These are phyloP conservation scores for Ajuga reptans DNA, from an alignment of 305 asterid species.

Conservation along the genomic window DNA sequence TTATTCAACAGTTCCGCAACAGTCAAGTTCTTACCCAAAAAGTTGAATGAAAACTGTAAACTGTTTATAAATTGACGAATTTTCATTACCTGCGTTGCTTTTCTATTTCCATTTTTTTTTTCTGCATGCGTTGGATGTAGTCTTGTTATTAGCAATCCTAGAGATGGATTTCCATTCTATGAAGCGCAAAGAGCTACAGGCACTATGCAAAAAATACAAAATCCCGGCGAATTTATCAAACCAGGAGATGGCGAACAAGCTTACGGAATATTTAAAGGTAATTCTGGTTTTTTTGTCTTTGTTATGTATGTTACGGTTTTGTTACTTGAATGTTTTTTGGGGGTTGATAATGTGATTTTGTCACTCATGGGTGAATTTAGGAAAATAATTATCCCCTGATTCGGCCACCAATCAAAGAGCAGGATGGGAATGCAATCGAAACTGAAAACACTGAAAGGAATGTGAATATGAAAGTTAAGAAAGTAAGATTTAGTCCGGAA, in stretches of 20 bases:
- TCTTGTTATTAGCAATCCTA: not conserved
- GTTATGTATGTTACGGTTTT: not conserved
- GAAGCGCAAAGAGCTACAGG: conserved; percentile 59
- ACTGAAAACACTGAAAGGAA: conserved; percentile 25
- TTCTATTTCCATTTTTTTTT: no score
- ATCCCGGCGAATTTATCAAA: conserved; percentile 64
- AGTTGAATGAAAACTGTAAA: no score
- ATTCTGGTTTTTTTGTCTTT: not conserved
- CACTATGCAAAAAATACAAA: conserved; percentile 50
- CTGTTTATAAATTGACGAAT: no score
- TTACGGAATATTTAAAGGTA: conserved; percentile 45
- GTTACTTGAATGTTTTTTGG: not conserved
- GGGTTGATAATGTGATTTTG: not conserved
- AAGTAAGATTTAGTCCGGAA: conserved; percentile 67
- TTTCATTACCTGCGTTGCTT: not conserved
- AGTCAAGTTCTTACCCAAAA: not conserved
- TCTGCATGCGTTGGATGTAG: no score
- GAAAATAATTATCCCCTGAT: conserved; percentile 27
- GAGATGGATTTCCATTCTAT: conserved; percentile 46
- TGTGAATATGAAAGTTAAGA: conserved; percentile 40
- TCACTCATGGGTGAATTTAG: conserved; percentile 23
- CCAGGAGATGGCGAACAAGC: conserved; percentile 48
- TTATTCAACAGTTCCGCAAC: conserved; percentile 1
- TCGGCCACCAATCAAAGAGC: conserved; percentile 24
- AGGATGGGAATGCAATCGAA: conserved; percentile 26